Evolutionary conservation across 2,329 filamentous ascomycete genomes (phyloP), one percentile per base, ranked within the genome.

Genomic region (Aspergillus nomiae): DNA sequence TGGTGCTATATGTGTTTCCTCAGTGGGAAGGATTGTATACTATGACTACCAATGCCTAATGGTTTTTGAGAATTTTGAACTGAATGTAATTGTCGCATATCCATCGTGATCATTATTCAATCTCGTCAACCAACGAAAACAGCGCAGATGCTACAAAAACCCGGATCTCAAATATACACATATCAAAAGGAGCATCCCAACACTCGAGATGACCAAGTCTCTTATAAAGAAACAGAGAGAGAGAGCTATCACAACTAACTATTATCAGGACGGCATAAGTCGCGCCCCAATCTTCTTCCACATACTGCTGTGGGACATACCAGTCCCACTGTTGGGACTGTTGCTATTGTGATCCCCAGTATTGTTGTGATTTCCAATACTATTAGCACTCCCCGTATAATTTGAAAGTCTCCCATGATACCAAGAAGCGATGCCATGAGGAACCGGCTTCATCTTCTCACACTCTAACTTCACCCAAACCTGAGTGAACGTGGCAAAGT

Each of bases 401-500:
- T 32, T 32, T n/a, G 16, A 9, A 32, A 7, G 28, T n/a, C 10
- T 34, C 16, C 48, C 48, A 51, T 51, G 48, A 6, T 26, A 21
- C 48, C 48, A 32, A 24, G 48, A 34, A 32, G 48, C 28, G 2
- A 51, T 32, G 9, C 28, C 48, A 51, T 51, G 48, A 51, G 10
- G 16, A 32, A 51, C 28, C 9, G 48, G 60, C 45, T 24, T 56
- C 46, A n/a, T 62, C 46, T 10, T 61, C 11, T 61, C 63, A 64
- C 76, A 78, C 32, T 73, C 66, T 46, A 78, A 61, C 51, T 66
- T 67, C 8, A 74, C 62, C 75, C 75, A 78, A 7, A 78, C 67
- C 58, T 73, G 63, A 48, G 62, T 70, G 51, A 69, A 74, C 14
- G 67, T 67, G 5, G 61, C 61, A n/a, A 74, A 71, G 7, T 67